Base-by-base conservation (phyloP, 257 asterid genomes). In the Solanum arcanum region DNA sequence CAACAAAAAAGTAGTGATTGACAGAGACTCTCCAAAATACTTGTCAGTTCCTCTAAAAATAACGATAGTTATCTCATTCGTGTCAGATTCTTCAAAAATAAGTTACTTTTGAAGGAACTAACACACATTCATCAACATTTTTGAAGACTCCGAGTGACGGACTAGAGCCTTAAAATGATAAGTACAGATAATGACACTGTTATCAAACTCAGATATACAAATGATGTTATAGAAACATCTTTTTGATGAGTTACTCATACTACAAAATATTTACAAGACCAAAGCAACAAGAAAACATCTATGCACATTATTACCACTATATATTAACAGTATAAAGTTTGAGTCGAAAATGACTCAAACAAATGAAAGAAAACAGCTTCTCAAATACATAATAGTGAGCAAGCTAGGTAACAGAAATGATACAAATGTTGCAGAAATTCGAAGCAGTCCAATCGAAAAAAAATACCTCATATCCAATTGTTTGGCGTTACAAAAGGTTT, bases 381-480 rank as follows among this genome's bases (percentile, higher is more conserved):
- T 27, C 27, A 46, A 46, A 60, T 16, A 66, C 66, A 46, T 46
- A 78, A 78, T 15, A 16, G 84, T 9, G 84, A 78, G 47, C 64
- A 46, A 27, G 84, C 66, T 46, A 27, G 41, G 15, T 25, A 27
- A 46, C 25, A 46, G 12, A 78, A 25, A 44, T 44, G 27, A 78
- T 25, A 46, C 42, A 78, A 78, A 27, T 5, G 62, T 78, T 39
- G 83, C 66, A 16, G 16, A 16, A 44, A 29, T 16, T 77, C 25
- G 21, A 78, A 44, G 64, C 23, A 49, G 27, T 46, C 0, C 42
- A 78, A 27, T 21, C n/a, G 39, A 78, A 44, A 14, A 25, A 25
- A 29, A 27, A 2, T 78, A 18, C 88, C 89, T 95, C 88, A 91
- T 91, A 88, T 88, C 97, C 95, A 91, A 84, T 89, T 83, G 87